Base-by-base conservation (phyloP, 2,329 filamentous ascomycete genomes). In the Teratosphaeria gauchensis region DNA sequence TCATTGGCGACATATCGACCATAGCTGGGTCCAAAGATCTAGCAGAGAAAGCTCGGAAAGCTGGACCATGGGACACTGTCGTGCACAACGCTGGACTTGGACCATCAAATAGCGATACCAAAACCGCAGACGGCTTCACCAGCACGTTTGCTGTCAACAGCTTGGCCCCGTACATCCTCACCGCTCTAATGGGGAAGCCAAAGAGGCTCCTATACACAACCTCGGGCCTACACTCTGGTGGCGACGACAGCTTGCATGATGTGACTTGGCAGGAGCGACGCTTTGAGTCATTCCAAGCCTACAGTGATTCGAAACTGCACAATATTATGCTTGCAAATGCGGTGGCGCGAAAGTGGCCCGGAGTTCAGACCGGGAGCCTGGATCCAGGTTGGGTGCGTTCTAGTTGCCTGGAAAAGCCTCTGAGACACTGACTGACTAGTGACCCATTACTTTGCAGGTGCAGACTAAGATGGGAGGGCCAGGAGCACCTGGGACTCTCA, bases 21-120 rank as follows among this genome's bases (percentile, higher is more conserved):
- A 72, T 83, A 51, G 65, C 75, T 5, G 78, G 80, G 55, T 81
- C 75, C 3, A 82, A 81, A 60, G 68, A 69, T 2, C 73, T 85
- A 2, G 82, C 82, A 1, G 66, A 72, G 11, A 73, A 82, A 56
- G 77, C 80, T 56, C 81, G 82, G 67, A 70, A 71, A 42, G 68
- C 75, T 1, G 79, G 78, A 0, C 71, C 75, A 0, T 84, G 81
- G 65, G 83, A 85, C 65, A 74, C 75, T 28, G 73, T 85, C 14
- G 74, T 85, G 19, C 82, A 84, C 72, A 85, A 84, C 61, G 82
- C 82, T 0, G 82, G 81, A 2, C 63, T 82, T 0, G 69, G 68
- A 28, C 78, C 77, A 58, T 69, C 69, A 32, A 76, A 77, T 16
- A 73, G 68, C 51, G 75, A 70, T 60, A 70, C 65, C 56, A 77